A percentile compares a stretch with the other conserved stretches of the same genome.
These are phyloP conservation scores for Sicyos baderoa DNA, from an alignment of 306 rosid species.

Conservation along the genomic window DNA sequence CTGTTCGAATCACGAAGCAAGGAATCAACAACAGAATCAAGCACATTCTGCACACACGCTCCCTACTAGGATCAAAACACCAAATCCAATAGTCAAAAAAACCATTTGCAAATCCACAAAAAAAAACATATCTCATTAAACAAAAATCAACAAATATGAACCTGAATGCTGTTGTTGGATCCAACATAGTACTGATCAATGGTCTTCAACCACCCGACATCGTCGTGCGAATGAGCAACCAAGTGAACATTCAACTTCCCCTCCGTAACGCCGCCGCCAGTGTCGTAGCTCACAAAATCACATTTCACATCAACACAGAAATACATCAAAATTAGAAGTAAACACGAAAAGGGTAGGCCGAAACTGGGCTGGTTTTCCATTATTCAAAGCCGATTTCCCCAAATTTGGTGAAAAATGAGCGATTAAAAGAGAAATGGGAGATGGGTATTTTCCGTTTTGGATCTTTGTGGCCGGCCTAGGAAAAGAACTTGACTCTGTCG, in stretches of 20 bases:
- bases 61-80: slow-evolving; percentile 33
- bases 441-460: background rate
- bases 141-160: background rate
- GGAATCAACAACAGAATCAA: slow-evolving; percentile 67
- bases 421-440: background rate
- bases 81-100: background rate
- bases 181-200: slow-evolving; percentile 88
- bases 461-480: background rate
- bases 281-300: slow-evolving; percentile 43
- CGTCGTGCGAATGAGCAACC: slow-evolving; percentile 79
- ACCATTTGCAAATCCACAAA: background rate
- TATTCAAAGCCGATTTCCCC: background rate
- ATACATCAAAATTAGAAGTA: slow-evolving; percentile 20
- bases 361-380: slow-evolving; percentile 25
- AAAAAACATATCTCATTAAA: no score
- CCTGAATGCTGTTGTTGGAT: slow-evolving; percentile 72
- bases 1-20: slow-evolving; percentile 68
- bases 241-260: slow-evolving; percentile 81
- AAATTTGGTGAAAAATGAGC: background rate
- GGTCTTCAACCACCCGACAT: slow-evolving; percentile 89
- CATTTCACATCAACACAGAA: slow-evolving; percentile 24
- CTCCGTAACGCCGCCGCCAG: slow-evolving; percentile 36
- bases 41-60: slow-evolving; percentile 69
- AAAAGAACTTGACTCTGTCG: background rate
- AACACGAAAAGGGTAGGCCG: slow-evolving; percentile 15